Evolutionary conservation across 1,139 yeast genomes (phyloP), one percentile per base, ranked within the genome.

Genomic region (Candida sp.): DNA sequence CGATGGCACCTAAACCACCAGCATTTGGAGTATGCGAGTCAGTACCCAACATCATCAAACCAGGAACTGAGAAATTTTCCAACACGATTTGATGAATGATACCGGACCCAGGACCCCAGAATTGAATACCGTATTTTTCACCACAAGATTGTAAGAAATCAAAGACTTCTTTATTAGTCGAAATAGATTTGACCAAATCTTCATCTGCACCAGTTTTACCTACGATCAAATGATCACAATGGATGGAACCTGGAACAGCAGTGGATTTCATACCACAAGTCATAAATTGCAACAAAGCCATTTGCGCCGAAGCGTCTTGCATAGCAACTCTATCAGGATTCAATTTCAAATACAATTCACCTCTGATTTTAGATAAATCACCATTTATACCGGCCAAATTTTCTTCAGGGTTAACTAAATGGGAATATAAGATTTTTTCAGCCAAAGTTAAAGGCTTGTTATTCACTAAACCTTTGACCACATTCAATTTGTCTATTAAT

Each of bases 71-170:
- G 67, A 87, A 93, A 73, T 93, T 93, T 68, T 93, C 99, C 55
- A 93, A 75, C 33, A 93, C 97, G 56, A 93, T 93, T 70, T 93
- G 99, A 68, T 93, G 99, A 57, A 93, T 93, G 56, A 93, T 93
- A 59, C 99, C 99, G 9, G 97, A 90, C 42, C 99, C 99, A 12
- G 99, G 98, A 11, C 97, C 97, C 99, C 99, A 93, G 70, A 93
- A 93, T 62, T 88, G 96, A 52, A 93, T 89, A 48, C 97, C 97
- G 63, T 90, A 93, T 66, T 87, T 90, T 55, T 80, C 85, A 49
- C 95, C 95, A 69, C 97, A 89, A 49, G 91, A 81, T 64, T 87
- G 87, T 54, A 93, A 74, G 70, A 93, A 93, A 61, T 90, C 95
- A 61, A 90, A 93, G 40, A 93, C 98, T 66, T 93, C 99, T 58